These are phyloP conservation scores for Microcyclosporella mali DNA, from an alignment of 2,329 filamentous ascomycete species.

Conservation along the genomic window DNA sequence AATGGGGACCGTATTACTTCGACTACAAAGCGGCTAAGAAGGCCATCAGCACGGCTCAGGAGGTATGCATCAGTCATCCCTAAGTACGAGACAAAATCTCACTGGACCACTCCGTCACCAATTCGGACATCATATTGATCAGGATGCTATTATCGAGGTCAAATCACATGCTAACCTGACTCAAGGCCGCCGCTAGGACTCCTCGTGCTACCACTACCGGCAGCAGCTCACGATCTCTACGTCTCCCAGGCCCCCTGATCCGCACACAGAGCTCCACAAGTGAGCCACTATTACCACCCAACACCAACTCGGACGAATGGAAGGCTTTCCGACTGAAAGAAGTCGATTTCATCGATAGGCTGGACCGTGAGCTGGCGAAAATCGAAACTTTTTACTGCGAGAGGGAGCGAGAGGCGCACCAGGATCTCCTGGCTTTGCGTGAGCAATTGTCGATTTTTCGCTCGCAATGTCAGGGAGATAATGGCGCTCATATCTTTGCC, in stretches of 20 bases:
- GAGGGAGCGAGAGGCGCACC: conserved; percentile 79
- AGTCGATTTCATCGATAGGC: conserved; percentile 78
- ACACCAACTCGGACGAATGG: conserved; percentile 48
- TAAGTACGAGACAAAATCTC: conserved; percentile 4
- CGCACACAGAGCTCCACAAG: too few species aligned
- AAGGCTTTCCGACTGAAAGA: conserved; percentile 66
- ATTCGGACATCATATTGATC: neutral
- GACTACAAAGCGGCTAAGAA: conserved; percentile 63
- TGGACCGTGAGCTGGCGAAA: conserved; percentile 81
- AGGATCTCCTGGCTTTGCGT: conserved; percentile 63
- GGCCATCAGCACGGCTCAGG: conserved; percentile 2
- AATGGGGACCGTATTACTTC: conserved; percentile 92
- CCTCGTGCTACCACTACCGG: conserved; percentile 16
- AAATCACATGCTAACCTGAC: too few species aligned
- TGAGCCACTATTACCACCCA: conserved; percentile 16
- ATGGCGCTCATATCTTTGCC: conserved; percentile 44
- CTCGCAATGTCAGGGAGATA: conserved; percentile 74
- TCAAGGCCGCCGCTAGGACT: neutral
- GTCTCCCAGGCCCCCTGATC: neutral
- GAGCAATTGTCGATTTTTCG: conserved; percentile 76
- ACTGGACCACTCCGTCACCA: neutral
- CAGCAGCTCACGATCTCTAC: conserved; percentile 39
- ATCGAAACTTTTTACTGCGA: conserved; percentile 82
- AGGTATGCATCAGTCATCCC: neutral
- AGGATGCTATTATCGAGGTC: conserved; percentile 1